Evolutionary conservation across 2,329 filamentous ascomycete genomes (phyloP).

Genomic region (Penicillium sp.): DNA sequence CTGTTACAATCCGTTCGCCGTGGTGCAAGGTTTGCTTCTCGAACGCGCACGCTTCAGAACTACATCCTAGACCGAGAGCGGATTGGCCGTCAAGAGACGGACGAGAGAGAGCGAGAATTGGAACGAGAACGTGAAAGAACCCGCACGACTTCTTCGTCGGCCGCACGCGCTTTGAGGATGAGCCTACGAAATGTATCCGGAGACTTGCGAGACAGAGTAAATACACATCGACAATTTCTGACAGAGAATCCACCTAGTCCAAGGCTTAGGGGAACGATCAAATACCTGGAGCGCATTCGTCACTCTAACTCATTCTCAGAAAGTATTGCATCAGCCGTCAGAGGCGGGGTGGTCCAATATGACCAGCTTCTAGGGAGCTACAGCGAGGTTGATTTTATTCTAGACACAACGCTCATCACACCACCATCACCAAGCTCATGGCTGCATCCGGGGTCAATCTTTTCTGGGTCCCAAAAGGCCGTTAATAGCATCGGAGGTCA

Average conservation of each 20-base stretch:
- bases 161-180: conserved; percentile 30
- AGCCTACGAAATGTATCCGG: conserved; percentile 27
- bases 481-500: conserved; percentile 27
- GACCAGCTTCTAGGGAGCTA: conserved; percentile 46
- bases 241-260: conserved; percentile 30
- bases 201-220: conserved; percentile 32
- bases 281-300: conserved; percentile 58
- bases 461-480: conserved; percentile 60
- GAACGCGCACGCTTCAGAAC: conserved; percentile 36
- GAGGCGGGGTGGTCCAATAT: conserved; percentile 50
- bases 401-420: conserved; percentile 50
- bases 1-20: conserved; percentile 40
- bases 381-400: conserved; percentile 55
- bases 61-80: conserved; percentile 36
- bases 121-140: conserved; percentile 22
- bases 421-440: conserved; percentile 56
- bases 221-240: conserved; percentile 34
- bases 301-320: conserved; percentile 52
- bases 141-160: conserved; percentile 14
- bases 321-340: conserved; percentile 50
- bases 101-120: conserved; percentile 16
- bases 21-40: conserved; percentile 33
- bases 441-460: conserved; percentile 58
- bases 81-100: conserved; percentile 17
- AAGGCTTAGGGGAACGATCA: conserved; percentile 56